Percentiles rank a stretch among this genome's conserved stretches.
Evolutionary conservation across 1,139 yeast genomes (phyloP).

Genomic region (Suhomyces bokatorum): DNA sequence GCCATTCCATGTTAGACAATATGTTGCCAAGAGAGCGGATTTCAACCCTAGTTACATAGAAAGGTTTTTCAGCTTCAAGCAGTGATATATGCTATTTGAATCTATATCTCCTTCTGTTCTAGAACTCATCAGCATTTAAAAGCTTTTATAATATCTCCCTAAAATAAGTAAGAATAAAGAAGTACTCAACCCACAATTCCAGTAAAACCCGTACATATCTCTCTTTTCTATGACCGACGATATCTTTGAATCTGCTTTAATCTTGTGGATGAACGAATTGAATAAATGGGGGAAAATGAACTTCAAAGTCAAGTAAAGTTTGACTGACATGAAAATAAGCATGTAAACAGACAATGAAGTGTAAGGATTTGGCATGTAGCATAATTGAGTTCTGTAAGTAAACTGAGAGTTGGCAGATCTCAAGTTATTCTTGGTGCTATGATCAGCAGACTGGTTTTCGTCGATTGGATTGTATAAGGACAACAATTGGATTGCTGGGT

Average conservation of each 20-base stretch:
- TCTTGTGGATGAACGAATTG: not conserved
- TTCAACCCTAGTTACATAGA: conserved; percentile 59
- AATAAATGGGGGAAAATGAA: conserved; percentile 12
- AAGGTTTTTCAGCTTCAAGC: conserved; percentile 44
- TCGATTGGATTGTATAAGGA: conserved; percentile 57
- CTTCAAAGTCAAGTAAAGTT: conserved; percentile 10
- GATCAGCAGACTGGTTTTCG: not conserved
- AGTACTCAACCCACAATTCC: conserved; percentile 3
- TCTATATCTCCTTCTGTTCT: too few species aligned
- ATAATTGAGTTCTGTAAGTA: conserved; percentile 54
- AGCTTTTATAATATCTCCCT: conserved; percentile 1
- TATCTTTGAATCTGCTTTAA: not conserved
- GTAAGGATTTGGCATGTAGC: conserved; percentile 74
- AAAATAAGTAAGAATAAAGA: not conserved
- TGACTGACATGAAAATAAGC: conserved; percentile 14
- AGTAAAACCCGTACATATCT: conserved; percentile 2
- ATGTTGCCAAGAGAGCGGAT: conserved; percentile 71
- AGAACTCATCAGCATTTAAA: not conserved
- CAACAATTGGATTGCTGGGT: conserved; percentile 83
- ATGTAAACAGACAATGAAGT: conserved; percentile 47
- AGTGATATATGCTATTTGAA: conserved; percentile 6
- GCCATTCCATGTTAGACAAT: conserved; percentile 65
- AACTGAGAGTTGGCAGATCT: conserved; percentile 4
- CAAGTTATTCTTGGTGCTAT: conserved; percentile 14
- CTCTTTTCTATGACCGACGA: not conserved